Conservation (phyloP, 345 rosid genomes). For the Durio zibethinus region DNA sequence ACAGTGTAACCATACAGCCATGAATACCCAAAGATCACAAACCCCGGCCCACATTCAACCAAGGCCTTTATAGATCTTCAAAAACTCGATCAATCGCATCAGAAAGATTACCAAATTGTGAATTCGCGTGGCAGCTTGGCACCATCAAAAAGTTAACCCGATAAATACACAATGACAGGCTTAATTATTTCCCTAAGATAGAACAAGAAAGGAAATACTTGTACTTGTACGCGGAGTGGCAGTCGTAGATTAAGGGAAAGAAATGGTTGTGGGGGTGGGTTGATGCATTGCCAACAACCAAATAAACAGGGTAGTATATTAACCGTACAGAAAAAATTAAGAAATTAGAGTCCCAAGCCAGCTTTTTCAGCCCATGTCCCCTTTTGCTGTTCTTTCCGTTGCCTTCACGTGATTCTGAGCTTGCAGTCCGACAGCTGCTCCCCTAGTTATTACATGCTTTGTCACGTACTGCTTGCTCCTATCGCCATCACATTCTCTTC, state of each 20-base stretch:
- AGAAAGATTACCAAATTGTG: slow-evolving; percentile 4
- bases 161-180: background rate
- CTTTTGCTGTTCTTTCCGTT: slow-evolving; percentile 4
- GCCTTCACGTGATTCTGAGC: slow-evolving; percentile 71
- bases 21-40: background rate
- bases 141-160: slow-evolving; percentile 12
- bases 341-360: background rate
- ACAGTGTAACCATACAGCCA: background rate
- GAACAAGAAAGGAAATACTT: no score
- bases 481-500: slow-evolving; percentile 8
- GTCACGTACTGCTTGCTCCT: slow-evolving; percentile 40
- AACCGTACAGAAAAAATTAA: background rate
- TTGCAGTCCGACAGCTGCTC: slow-evolving; percentile 45
- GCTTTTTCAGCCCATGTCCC: background rate
- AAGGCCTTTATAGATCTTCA: background rate
- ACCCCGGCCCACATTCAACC: background rate
- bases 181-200: background rate
- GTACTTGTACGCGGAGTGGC: no score
- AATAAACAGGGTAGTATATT: background rate
- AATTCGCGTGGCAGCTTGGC: slow-evolving; percentile 25
- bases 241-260: background rate
- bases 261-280: background rate
- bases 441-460: slow-evolving; percentile 39
- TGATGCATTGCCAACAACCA: background rate
- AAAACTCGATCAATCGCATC: background rate